phyloP scores from a whole-genome alignment of 371 early-diverging fungal species.

The Zychaea mexicana region DNA sequence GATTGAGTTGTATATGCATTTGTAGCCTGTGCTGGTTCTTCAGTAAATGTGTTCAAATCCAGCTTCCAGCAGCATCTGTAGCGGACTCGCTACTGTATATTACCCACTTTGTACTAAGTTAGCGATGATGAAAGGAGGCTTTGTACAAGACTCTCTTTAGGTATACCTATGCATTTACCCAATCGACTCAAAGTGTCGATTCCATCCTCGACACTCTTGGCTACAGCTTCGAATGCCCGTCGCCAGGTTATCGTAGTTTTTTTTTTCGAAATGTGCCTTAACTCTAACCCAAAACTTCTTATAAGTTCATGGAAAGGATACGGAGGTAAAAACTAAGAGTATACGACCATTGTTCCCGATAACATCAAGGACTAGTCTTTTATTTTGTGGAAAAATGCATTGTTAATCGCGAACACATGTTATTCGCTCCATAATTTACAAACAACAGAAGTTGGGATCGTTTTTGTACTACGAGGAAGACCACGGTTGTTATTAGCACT shows the following conservation, averaged over 20 bases:
- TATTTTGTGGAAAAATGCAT: slow-evolving; percentile 2
- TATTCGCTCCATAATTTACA: background rate
- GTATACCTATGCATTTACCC: too few species aligned
- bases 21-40: too few species aligned
- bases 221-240: slow-evolving; percentile 20
- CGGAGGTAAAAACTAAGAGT: background rate
- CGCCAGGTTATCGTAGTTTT: background rate
- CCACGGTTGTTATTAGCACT: slow-evolving; percentile 5
- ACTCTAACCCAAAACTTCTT: background rate
- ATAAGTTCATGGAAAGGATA: background rate
- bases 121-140: too few species aligned
- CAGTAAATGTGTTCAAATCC: too few species aligned
- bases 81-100: too few species aligned
- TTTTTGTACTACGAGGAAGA: background rate
- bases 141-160: too few species aligned
- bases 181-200: slow-evolving; percentile 13
- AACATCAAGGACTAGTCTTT: background rate
- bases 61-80: too few species aligned
- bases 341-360: background rate
- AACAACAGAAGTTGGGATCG: background rate
- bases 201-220: slow-evolving; percentile 25
- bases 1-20: too few species aligned
- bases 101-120: too few species aligned
- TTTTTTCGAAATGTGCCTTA: background rate
- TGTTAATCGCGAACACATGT: slow-evolving; percentile 15